Percentiles rank a stretch among this genome's conserved stretches.
These are phyloP conservation scores for Colletotrichum eremochloae DNA, from an alignment of 2,329 filamentous ascomycete species.

Conservation along the genomic window DNA sequence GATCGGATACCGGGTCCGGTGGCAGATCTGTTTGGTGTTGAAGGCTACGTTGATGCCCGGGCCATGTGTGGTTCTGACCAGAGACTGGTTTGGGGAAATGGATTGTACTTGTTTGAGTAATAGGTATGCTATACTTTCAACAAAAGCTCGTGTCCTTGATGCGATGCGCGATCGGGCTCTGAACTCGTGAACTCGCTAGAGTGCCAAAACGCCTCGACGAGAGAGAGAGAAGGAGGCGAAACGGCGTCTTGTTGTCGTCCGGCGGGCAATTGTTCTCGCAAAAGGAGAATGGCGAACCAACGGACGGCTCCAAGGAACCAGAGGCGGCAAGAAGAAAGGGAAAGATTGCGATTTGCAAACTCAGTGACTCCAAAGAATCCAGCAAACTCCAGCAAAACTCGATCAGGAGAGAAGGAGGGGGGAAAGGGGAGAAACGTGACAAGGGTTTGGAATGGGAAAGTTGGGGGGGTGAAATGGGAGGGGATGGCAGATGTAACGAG, in stretches of 20 bases:
- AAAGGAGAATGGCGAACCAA: neutral
- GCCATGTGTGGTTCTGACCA: slow-evolving; percentile 25
- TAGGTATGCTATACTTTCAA: slow-evolving; percentile 4
- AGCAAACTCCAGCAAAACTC: slow-evolving; percentile 17
- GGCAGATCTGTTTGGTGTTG: slow-evolving; percentile 23
- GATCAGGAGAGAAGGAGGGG: neutral
- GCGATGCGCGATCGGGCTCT: slow-evolving; percentile 12
- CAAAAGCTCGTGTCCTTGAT: slow-evolving; percentile 30
- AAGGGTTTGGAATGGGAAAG: slow-evolving; percentile 37
- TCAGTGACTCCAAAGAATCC: slow-evolving; percentile 4
- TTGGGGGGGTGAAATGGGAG: neutral
- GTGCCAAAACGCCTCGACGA: slow-evolving; percentile 14
- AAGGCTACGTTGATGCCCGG: slow-evolving; percentile 35
- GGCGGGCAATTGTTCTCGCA: slow-evolving; percentile 3
- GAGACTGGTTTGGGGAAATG: slow-evolving; percentile 10
- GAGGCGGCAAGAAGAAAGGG: neutral
- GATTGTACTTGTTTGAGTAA: neutral
- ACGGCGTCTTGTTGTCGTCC: slow-evolving; percentile 25
- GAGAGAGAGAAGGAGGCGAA: neutral
- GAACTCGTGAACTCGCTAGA: neutral
- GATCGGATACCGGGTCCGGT: slow-evolving; percentile 21
- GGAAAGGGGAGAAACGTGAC: slow-evolving; percentile 14
- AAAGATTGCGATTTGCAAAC: neutral
- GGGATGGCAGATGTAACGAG: slow-evolving; percentile 25
- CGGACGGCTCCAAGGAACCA: slow-evolving; percentile 11